Evolutionary conservation across 2,329 filamentous ascomycete species (phyloP), one percentile per base, ranked within the genome.

Genomic region (Xylaria sp.): DNA sequence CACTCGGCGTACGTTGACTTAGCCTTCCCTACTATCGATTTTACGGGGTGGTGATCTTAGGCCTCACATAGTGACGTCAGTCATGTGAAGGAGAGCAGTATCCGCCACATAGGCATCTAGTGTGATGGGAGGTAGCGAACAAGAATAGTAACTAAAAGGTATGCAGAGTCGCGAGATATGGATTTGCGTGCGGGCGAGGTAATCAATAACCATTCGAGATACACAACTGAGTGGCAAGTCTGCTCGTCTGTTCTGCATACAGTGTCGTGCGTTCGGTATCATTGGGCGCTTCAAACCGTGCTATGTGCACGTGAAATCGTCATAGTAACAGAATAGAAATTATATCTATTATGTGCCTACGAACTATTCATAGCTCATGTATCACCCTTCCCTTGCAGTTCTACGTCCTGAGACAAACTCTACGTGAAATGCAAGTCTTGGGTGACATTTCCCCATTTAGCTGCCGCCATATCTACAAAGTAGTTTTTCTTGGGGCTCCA

Each of bases 401-500:
- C 25, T 36, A 29, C 15, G n/a, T n/a, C 27, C 1, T 49, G 22
- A 22, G n/a, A 33, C 22, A 36, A 13, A 2, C 17, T 9, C 47
- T 67, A 70, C 31, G n/a, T 45, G 63, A 70, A 70, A n/a, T 33
- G 20, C 54, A 75, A 27, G 22, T 70, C 73, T 60, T 67, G 63
- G 1, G 67, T 67, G 4, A 75, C 17, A 50, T 66, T 64, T 3
- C 74, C 74, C 59, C 65, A 75, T 53, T 69, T 70, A 9, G 72
- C 73, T 3, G 61, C 57, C 7, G 68, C 50, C 22, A 73, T 66
- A 57, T 76, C 73, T 10, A 49, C 17, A n/a, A 75, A 61, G 47
- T 75, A 75, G 61, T 69, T 73, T 2, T 44, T 55, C 54, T 72
- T 69, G 4, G 73, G 73, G 53, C 68, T 63, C 74, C 74, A 76